phyloP scores from a whole-genome alignment of 164 flowering plant genomes.

The Magnolia officinalis region DNA sequence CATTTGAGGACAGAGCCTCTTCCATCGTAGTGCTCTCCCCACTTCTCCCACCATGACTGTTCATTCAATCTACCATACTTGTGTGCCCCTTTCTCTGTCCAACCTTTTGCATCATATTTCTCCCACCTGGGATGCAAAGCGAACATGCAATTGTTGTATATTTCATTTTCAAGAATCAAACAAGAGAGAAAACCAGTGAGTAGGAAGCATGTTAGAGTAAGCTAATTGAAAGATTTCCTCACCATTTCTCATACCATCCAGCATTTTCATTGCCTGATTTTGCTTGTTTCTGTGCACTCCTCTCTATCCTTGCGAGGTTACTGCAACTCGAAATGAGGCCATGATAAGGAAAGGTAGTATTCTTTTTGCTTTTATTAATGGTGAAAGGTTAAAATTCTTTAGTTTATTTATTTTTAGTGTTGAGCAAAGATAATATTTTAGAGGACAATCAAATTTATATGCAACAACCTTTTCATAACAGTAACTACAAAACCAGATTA shows the following conservation, averaged over 20 bases:
- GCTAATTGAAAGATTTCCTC: constrained; percentile 18
- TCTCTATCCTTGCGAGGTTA: constrained; percentile 89
- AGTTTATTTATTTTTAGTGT: no score
- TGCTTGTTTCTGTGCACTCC: constrained; percentile 98
- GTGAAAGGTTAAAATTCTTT: no score
- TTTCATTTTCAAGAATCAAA: not conserved
- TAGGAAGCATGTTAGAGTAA: not conserved
- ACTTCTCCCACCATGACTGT: constrained; percentile 99
- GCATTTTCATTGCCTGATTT: constrained; percentile 94
- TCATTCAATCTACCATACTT: constrained; percentile 93
- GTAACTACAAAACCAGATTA: no score
- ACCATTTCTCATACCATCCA: constrained; percentile 98
- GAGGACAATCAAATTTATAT: no score
- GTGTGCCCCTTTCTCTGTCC: constrained; percentile 97
- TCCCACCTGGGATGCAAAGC: constrained; percentile 69
- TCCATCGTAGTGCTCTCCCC: constrained; percentile 99
- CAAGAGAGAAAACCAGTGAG: not conserved
- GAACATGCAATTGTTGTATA: not conserved
- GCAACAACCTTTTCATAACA: no score
- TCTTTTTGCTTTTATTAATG: no score
- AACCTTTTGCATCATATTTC: constrained; percentile 97
- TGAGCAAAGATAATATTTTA: not conserved
- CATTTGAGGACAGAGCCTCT: constrained; percentile 94
- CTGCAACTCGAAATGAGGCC: constrained; percentile 33
- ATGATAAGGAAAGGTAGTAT: not conserved